Evolutionary conservation across 306 rosid genomes (phyloP).

Genomic region (Cucumis sativus): Cucumber_9930_V3 NC_026656.2:23709001-23709500

Average conservation of each 20-base stretch:
- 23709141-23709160: constrained; percentile 9
- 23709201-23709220: constrained; percentile 38
- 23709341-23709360: constrained; percentile 19
- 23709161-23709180: constrained; percentile 74
- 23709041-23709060: too few relatives aligned
- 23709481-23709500: too few relatives aligned
- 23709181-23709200: constrained; percentile 44
- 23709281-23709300: not conserved
- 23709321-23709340: constrained; percentile 23
- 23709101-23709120: too few relatives aligned
- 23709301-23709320: not conserved
- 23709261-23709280: constrained; percentile 18
- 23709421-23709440: constrained; percentile 34
- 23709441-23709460: constrained; percentile 10
- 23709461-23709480: too few relatives aligned
- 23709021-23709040: too few relatives aligned
- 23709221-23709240: constrained; percentile 16
- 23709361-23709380: constrained; percentile 40
- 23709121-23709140: not conserved
- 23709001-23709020: too few relatives aligned
- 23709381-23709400: constrained; percentile 50
- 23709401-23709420: constrained; percentile 10
- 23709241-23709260: constrained; percentile 6
- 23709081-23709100: too few relatives aligned
- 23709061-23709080: too few relatives aligned